Evolutionary conservation across 768 basidiomycete genomes (phyloP).

Genomic region (Hygrocybe punicea): DNA sequence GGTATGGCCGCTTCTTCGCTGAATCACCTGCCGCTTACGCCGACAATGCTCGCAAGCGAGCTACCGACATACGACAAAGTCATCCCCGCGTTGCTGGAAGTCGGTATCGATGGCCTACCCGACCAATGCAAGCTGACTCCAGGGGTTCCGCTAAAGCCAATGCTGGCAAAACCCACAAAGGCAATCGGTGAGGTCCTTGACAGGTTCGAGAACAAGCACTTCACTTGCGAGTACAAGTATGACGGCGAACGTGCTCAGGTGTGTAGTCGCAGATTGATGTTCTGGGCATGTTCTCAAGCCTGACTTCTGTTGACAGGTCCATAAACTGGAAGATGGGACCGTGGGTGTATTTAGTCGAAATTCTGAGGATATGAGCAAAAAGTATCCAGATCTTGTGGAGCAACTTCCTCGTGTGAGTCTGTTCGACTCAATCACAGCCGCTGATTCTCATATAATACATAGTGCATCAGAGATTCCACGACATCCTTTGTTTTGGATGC

Average conservation of each 20-base stretch:
- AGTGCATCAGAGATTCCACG: constrained; percentile 84
- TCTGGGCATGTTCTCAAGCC: neutral
- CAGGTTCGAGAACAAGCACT: constrained; percentile 89
- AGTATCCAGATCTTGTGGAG: constrained; percentile 97
- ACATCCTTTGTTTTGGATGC: constrained; percentile 93
- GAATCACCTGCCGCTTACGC: neutral
- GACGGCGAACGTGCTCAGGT: constrained; percentile 97
- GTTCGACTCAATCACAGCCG: neutral
- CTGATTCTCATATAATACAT: neutral
- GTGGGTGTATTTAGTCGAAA: constrained; percentile 95
- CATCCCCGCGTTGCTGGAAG: constrained; percentile 81
- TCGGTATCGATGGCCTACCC: constrained; percentile 66
- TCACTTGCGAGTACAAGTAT: constrained; percentile 99
- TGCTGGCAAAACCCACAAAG: constrained; percentile 99
- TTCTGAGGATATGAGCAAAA: constrained; percentile 99
- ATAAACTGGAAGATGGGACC: constrained; percentile 74
- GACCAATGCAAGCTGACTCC: constrained; percentile 87
- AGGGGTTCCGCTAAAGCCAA: constrained; percentile 95
- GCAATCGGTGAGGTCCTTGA: constrained; percentile 97
- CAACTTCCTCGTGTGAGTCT: constrained; percentile 77
- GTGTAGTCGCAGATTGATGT: constrained; percentile 9
- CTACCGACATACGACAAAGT: constrained; percentile 90
- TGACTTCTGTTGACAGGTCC: constrained; percentile 51
- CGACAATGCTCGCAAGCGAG: constrained; percentile 53
- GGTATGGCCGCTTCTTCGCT: constrained; percentile 45